phyloP scores from a whole-genome alignment of 345 rosid species.

The Bruguiera sexangula region DNA sequence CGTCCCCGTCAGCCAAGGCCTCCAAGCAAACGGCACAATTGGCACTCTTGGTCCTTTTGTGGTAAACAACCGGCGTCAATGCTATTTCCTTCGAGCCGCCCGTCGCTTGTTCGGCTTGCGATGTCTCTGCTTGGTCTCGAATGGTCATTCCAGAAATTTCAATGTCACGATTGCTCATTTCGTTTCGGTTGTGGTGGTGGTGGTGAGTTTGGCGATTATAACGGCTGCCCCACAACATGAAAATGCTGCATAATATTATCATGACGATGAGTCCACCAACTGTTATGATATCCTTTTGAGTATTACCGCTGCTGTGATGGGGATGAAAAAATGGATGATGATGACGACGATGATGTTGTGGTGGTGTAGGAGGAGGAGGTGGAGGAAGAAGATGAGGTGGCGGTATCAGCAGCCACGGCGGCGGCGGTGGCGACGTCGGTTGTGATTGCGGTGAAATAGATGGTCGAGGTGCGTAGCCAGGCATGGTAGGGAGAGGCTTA shows the following conservation, averaged over 20 bases:
- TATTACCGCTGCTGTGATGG: background rate
- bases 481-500: background rate
- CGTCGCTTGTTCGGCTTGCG: background rate
- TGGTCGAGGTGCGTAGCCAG: background rate
- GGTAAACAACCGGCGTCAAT: background rate
- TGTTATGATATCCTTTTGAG: background rate
- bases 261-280: background rate
- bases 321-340: too few relatives aligned
- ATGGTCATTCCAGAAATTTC: background rate
- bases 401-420: background rate
- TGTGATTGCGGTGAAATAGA: background rate
- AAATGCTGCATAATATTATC: background rate
- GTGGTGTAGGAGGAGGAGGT: background rate
- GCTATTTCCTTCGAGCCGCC: background rate
- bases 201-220: too few relatives aligned
- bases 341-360: too few relatives aligned
- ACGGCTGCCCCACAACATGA: background rate
- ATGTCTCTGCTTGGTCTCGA: background rate
- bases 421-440: background rate
- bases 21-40: background rate
- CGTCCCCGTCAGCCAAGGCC: background rate
- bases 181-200: background rate
- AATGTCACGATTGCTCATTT: background rate
- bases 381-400: background rate
- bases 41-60: too few relatives aligned